Evolutionary conservation across 2,329 filamentous ascomycete genomes (phyloP).

Genomic region (Tetracladium maxilliforme): DNA sequence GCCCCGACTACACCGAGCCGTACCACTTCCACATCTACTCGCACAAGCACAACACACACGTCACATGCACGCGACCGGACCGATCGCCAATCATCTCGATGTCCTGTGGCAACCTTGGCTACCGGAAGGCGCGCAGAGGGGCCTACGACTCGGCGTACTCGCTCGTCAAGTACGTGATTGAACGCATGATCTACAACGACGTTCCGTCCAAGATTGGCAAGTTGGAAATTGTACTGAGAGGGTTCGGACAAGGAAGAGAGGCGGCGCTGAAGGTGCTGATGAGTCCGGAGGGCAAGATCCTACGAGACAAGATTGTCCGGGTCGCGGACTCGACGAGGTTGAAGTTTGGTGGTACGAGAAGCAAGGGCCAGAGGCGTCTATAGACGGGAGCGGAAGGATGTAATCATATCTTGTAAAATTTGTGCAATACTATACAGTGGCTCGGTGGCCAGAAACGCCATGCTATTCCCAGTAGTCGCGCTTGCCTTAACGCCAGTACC

Average conservation of each 20-base stretch:
- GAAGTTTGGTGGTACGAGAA: conserved; percentile 92
- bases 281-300: conserved; percentile 64
- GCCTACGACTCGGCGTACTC: conserved; percentile 90
- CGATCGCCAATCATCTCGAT: conserved; percentile 66
- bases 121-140: conserved; percentile 65
- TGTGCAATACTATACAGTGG: background rate
- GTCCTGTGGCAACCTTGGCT: conserved; percentile 81
- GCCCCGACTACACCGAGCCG: conserved; percentile 40
- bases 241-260: conserved; percentile 77
- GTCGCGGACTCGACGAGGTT: conserved; percentile 78
- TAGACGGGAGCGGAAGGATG: conserved; percentile 23
- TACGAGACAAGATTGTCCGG: conserved; percentile 61
- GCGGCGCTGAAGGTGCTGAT: conserved; percentile 81
- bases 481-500: too few species aligned
- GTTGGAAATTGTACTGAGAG: conserved; percentile 69
- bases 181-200: conserved; percentile 69
- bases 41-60: conserved; percentile 88
- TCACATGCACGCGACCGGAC: conserved; percentile 77
- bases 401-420: conserved; percentile 2
- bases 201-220: conserved; percentile 60
- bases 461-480: background rate
- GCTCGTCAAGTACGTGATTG: conserved; percentile 68
- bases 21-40: conserved; percentile 80
- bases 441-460: background rate
- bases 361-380: conserved; percentile 70